These are phyloP conservation scores for Podaxis sp. DNA, from an alignment of 768 basidiomycete species.

Conservation along the genomic window DNA sequence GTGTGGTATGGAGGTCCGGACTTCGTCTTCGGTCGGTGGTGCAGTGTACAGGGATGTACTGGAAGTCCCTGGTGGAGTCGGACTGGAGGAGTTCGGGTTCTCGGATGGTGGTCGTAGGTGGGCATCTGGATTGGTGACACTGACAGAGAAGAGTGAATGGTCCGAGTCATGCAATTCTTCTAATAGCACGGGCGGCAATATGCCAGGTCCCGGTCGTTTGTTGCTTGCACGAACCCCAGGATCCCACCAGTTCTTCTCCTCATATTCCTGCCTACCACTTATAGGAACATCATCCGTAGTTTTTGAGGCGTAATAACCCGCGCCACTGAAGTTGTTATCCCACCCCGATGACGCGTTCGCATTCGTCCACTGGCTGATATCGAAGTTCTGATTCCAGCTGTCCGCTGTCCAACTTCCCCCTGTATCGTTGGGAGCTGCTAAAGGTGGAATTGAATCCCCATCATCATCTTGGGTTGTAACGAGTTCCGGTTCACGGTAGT, in stretches of 20 bases:
- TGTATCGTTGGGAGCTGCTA: conserved; percentile 36
- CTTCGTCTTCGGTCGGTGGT: conserved; percentile 55
- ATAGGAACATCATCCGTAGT: conserved; percentile 41
- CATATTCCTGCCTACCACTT: conserved; percentile 56
- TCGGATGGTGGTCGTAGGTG: conserved; percentile 17
- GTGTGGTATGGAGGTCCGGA: conserved; percentile 72
- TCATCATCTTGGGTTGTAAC: conserved; percentile 44
- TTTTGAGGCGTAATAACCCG: conserved; percentile 26
- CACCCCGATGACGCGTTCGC: not conserved
- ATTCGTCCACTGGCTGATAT: conserved; percentile 20
- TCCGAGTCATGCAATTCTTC: conserved; percentile 71
- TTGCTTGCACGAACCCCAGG: conserved; percentile 39
- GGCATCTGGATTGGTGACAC: conserved; percentile 30
- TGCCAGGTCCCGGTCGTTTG: conserved; percentile 67
- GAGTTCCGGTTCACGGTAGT: conserved; percentile 58
- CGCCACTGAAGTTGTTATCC: conserved; percentile 22
- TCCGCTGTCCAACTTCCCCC: conserved; percentile 14
- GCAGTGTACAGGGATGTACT: conserved; percentile 19
- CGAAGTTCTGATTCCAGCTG: conserved; percentile 21
- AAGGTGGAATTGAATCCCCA: conserved; percentile 34
- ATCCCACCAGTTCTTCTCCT: conserved; percentile 76
- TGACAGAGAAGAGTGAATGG: conserved; percentile 69
- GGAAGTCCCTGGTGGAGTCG: conserved; percentile 25
- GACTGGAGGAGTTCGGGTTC: conserved; percentile 17
- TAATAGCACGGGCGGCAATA: conserved; percentile 66